Conservation (phyloP, 768 basidiomycete species). For the Boletellus sp. region DNA sequence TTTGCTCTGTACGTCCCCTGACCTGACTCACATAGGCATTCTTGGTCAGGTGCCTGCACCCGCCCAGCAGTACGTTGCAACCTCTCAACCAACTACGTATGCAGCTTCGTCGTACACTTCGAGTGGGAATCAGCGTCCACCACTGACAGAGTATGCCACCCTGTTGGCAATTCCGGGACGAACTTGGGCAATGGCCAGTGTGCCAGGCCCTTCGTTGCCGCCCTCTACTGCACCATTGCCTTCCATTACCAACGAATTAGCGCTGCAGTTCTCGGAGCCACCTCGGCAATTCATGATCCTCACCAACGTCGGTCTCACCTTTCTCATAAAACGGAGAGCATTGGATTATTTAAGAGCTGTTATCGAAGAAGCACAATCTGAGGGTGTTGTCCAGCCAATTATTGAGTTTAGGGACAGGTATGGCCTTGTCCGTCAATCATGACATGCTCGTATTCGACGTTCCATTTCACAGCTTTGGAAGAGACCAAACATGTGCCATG, state of each 20-base stretch:
- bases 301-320: slow-evolving; percentile 81
- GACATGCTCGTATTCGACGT: slow-evolving; percentile 2
- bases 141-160: slow-evolving; percentile 73
- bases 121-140: slow-evolving; percentile 47
- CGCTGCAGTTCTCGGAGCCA: slow-evolving; percentile 71
- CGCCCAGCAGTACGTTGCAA: slow-evolving; percentile 30
- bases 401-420: slow-evolving; percentile 81
- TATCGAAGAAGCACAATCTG: slow-evolving; percentile 76
- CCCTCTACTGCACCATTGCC: slow-evolving; percentile 46
- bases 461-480: slow-evolving; percentile 63
- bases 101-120: slow-evolving; percentile 38
- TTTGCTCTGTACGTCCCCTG: slow-evolving; percentile 70
- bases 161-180: slow-evolving; percentile 75
- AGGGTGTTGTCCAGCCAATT: slow-evolving; percentile 73
- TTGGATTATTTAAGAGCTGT: slow-evolving; percentile 81
- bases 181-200: slow-evolving; percentile 78
- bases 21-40: slow-evolving; percentile 66
- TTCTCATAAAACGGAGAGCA: slow-evolving; percentile 76
- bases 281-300: slow-evolving; percentile 82
- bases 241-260: slow-evolving; percentile 71
- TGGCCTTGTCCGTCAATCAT: slow-evolving; percentile 10
- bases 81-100: slow-evolving; percentile 39
- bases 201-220: slow-evolving; percentile 35
- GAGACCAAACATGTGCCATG: slow-evolving; percentile 92
- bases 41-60: slow-evolving; percentile 61